A percentile compares a stretch with the other conserved stretches of the same genome.
phyloP scores from a whole-genome alignment of 2,329 filamentous ascomycete genomes.

The Clonostachys rhizophaga region DNA sequence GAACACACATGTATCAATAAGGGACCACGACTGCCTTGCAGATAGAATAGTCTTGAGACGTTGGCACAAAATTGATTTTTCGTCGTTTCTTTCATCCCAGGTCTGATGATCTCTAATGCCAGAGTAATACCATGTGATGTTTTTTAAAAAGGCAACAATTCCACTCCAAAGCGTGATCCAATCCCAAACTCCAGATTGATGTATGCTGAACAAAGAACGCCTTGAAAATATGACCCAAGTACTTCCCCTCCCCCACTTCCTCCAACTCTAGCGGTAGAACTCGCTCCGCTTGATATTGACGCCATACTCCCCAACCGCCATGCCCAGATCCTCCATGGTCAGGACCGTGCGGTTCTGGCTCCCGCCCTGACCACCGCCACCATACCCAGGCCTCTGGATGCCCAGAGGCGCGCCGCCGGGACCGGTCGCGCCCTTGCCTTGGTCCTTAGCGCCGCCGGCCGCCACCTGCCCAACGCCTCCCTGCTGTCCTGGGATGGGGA shows the following conservation, averaged over 20 bases:
- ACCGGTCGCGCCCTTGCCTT: constrained; percentile 35
- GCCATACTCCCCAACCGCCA: constrained; percentile 96
- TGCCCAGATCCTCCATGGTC: constrained; percentile 97
- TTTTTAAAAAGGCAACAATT: no score
- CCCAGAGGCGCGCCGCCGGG: constrained; percentile 50
- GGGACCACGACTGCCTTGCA: background rate
- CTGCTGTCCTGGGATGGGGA: constrained; percentile 30
- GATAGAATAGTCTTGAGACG: no score
- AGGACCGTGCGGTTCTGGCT: constrained; percentile 89
- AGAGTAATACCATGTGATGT: no score
- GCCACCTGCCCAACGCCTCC: background rate
- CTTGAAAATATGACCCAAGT: no score
- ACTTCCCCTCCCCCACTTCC: background rate
- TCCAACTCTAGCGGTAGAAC: constrained; percentile 69
- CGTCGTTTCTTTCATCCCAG: background rate
- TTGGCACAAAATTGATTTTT: no score
- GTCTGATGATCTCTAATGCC: constrained; percentile 2
- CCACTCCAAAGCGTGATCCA: background rate
- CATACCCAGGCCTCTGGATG: constrained; percentile 74
- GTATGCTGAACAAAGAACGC: background rate
- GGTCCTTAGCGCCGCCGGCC: constrained; percentile 35
- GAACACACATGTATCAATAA: background rate
- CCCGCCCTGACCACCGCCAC: constrained; percentile 83
- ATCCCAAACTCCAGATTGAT: constrained; percentile 11
- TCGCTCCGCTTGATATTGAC: constrained; percentile 97